A percentile compares a stretch with the other conserved stretches of the same genome.
Conservation (phyloP, 2,329 filamentous ascomycete genomes). For the Fusarium nurragi region DNA sequence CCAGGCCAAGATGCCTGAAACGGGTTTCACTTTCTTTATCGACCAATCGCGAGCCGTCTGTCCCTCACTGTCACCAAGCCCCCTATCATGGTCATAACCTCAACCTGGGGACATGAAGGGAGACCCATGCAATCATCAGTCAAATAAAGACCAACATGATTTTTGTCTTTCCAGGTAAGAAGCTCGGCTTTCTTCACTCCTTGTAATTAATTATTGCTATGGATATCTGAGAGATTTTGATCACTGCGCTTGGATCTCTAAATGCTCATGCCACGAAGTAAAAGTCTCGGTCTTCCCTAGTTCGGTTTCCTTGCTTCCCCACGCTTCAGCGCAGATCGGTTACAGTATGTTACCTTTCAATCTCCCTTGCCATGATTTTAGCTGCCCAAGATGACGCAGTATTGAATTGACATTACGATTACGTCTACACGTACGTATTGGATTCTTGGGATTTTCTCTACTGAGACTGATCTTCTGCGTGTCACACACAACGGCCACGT, state of each 20-base stretch:
- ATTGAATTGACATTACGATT: conserved; percentile 29
- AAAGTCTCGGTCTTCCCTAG: neutral
- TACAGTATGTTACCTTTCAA: conserved; percentile 5
- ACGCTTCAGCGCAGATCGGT: conserved; percentile 10
- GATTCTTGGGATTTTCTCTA: conserved; percentile 1
- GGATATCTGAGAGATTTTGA: conserved; percentile 7
- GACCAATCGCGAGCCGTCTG: conserved; percentile 29
- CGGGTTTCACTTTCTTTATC: conserved; percentile 32
- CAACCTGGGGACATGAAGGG: conserved; percentile 15
- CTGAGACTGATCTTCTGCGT: neutral
- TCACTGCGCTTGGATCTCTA: conserved; percentile 1
- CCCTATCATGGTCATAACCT: conserved; percentile 22
- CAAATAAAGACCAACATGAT: conserved; percentile 7
- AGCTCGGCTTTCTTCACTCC: neutral
- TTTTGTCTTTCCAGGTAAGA: neutral
- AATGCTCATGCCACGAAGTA: conserved; percentile 4
- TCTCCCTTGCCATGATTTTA: conserved; percentile 25
- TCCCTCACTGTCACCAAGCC: conserved; percentile 22
- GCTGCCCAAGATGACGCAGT: conserved; percentile 22
- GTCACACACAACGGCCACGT: conserved; percentile 1
- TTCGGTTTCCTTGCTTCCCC: conserved; percentile 5
- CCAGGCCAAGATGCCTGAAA: conserved; percentile 40
- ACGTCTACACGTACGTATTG: conserved; percentile 15
- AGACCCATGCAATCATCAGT: conserved; percentile 17
- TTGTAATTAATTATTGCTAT: neutral